Conservation (phyloP, 108 stramenopile species). For the Mediolabrus comicus region DNA sequence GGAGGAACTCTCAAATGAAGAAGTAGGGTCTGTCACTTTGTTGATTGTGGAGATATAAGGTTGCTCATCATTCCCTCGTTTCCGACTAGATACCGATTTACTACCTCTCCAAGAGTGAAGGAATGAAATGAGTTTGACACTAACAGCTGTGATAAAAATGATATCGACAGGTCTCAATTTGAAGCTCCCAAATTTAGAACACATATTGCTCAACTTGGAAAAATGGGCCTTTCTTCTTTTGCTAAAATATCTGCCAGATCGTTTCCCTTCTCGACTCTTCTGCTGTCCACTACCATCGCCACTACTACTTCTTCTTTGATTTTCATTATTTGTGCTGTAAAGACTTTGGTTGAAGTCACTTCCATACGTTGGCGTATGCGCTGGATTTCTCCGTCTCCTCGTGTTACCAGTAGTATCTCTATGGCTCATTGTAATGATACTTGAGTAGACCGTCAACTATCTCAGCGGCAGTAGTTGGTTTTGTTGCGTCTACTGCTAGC, state of each 20-base stretch:
- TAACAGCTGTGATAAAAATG: neutral
- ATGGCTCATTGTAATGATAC: too few relatives aligned
- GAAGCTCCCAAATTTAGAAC: constrained; percentile 2
- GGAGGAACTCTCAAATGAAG: neutral
- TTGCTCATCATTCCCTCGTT: neutral
- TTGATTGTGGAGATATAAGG: neutral
- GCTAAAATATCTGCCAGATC: neutral
- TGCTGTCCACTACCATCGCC: constrained; percentile 3
- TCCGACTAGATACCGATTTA: neutral
- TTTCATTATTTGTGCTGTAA: neutral
- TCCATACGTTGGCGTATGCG: neutral
- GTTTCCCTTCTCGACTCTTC: constrained; percentile 7
- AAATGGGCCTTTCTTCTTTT: neutral
- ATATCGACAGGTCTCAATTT: constrained; percentile 11
- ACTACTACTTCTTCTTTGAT: neutral
- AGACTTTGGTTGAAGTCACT: neutral
- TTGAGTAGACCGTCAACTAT: too few relatives aligned
- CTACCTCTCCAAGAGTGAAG: constrained; percentile 3
- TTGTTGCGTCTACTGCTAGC: too few relatives aligned
- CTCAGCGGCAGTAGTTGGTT: too few relatives aligned
- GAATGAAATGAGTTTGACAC: constrained; percentile 9
- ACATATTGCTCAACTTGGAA: neutral
- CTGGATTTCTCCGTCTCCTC: neutral
- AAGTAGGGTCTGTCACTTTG: neutral
- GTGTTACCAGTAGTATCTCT: neutral